Base-by-base conservation (phyloP, 176 grass and related monocot species). In the Paspalum notatum region DNA sequence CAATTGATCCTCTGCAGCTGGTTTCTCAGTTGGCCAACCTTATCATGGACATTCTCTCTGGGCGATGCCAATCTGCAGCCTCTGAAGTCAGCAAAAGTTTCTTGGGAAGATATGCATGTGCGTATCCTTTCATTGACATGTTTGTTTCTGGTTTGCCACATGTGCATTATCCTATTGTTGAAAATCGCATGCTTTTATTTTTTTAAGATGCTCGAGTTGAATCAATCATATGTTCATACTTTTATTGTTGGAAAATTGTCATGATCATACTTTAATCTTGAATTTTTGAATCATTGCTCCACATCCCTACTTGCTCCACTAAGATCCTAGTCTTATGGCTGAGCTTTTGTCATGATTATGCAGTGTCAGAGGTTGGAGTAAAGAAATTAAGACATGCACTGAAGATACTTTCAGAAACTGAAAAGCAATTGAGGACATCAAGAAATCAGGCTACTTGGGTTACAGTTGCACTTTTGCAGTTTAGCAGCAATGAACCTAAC, bases 1-100 rank as follows among this genome's bases (percentile, higher is more conserved):
- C 89, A 32, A 68, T 95, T 74, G 96, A 98, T 89, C 96, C 96
- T 86, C 82, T 98, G 49, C 96, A 98, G 88, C 82, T 98, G 68
- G 92, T 98, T 32, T 98, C 96, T 85, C 96, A 98, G 85, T 78
- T 98, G 85, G 96, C 96, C 72, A 98, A 98, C 86, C 90, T 98
- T 66, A 98, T 98, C 74, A 98, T 98, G 96, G 96, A 98, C 80
- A 98, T 95, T 72, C 90, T 98, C 54, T 87, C 90, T 4, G 96
- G 96, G 40, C 79, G 88, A 64, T 89, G 93, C 43, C 88, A 97
- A 59, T 93, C 86, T 73, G 86, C 88, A 60, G 76, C 84, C 41
- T 91, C 84, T 79, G 96, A 98, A 89, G 81, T 93, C 84, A 89
- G 92, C 79, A 98, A 93, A 87, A 93, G 77, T 77, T 98, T 95